phyloP scores from a whole-genome alignment of 495 filamentous ascomycete species.

The Apodospora peruviana region DNA sequence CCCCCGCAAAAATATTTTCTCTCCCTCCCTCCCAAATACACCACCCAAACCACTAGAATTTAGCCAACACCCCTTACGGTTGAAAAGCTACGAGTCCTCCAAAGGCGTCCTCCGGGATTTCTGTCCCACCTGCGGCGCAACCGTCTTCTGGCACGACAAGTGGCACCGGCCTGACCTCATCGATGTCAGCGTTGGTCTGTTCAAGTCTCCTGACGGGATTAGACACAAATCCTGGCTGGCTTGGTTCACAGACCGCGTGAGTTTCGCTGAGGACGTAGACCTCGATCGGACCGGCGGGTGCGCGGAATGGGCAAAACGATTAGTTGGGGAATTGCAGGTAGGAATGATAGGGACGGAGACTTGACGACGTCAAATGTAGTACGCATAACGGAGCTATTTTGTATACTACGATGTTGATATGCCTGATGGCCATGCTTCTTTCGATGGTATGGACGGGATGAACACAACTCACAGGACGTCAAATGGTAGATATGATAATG shows the following conservation, averaged over 20 bases:
- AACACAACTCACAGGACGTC: no score
- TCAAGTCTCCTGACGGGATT: conserved; percentile 47
- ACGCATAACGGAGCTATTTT: no score
- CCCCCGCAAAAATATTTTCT: conserved; percentile 56
- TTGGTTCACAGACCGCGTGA: conserved; percentile 54
- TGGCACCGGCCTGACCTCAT: conserved; percentile 53
- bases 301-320: conserved; percentile 27
- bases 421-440: no score
- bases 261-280: conserved; percentile 55
- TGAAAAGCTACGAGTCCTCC: conserved; percentile 50
- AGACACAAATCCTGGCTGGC: conserved; percentile 55
- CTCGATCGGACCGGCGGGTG: conserved; percentile 30
- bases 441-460: no score
- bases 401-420: no score
- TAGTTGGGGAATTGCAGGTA: conserved; percentile 31
- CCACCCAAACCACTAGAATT: conserved; percentile 2
- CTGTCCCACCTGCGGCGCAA: conserved; percentile 59
- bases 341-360: no score
- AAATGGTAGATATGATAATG: no score
- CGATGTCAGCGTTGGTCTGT: conserved; percentile 59
- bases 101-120: conserved; percentile 55
- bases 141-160: conserved; percentile 59
- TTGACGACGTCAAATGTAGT: no score
- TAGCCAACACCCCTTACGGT: conserved; percentile 29
- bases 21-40: no score